Percentiles rank a stretch among this genome's conserved stretches.
These are phyloP conservation scores for Botrytis fragariae DNA, from an alignment of 2,329 filamentous ascomycete genomes.

Conservation along the genomic window DNA sequence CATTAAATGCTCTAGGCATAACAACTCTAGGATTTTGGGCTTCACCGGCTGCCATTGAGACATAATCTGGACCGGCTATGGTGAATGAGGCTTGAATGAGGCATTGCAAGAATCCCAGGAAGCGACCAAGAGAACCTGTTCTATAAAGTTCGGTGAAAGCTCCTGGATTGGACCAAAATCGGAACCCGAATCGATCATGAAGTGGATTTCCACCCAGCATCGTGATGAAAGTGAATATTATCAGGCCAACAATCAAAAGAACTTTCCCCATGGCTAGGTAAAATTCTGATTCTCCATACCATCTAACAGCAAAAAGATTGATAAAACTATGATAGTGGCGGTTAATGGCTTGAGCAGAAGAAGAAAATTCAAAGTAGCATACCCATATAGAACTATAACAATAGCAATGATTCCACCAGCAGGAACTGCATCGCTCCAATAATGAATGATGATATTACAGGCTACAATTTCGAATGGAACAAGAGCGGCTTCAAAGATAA, in stretches of 20 bases:
- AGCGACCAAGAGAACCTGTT: conserved; percentile 46
- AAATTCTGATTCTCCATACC: conserved; percentile 62
- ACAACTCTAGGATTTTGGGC: conserved; percentile 57
- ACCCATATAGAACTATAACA: conserved; percentile 45
- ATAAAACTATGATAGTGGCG: conserved; percentile 41
- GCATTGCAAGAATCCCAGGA: conserved; percentile 51
- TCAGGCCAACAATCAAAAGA: conserved; percentile 36
- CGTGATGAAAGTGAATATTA: conserved; percentile 39
- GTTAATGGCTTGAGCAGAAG: conserved; percentile 40
- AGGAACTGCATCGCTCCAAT: conserved; percentile 49
- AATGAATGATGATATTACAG: conserved; percentile 44
- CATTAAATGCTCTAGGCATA: conserved; percentile 56
- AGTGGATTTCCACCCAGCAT: conserved; percentile 39
- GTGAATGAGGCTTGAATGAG: conserved; percentile 51
- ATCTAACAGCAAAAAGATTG: conserved; percentile 50
- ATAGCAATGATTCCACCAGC: conserved; percentile 52
- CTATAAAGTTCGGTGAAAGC: conserved; percentile 44
- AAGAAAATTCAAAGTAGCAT: conserved; percentile 36
- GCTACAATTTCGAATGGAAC: conserved; percentile 43
- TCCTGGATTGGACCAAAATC: conserved; percentile 50
- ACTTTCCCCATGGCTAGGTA: conserved; percentile 39
- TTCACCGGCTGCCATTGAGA: conserved; percentile 56
- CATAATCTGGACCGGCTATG: conserved; percentile 48
- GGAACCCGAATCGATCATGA: conserved; percentile 41
- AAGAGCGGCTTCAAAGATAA: conserved; percentile 62